phyloP scores from a whole-genome alignment of 2,329 filamentous ascomycete species.

The Emericellopsis cladophorae region DNA sequence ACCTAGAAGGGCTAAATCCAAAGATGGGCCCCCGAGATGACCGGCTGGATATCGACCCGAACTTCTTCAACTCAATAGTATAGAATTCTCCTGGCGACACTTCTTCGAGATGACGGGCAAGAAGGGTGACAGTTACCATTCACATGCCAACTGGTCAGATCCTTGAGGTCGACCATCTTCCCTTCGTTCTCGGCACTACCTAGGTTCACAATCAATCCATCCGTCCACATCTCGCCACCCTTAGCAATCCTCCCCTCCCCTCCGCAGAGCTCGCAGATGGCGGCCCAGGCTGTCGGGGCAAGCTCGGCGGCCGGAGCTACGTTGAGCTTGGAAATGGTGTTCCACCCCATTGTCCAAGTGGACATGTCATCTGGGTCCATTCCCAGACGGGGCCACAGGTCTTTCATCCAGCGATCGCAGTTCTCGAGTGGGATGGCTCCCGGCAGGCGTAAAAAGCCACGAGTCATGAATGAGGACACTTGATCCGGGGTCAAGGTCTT shows the following conservation, averaged over 20 bases:
- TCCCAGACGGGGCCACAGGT: constrained; percentile 53
- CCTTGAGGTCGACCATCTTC: constrained; percentile 33
- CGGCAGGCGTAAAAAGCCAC: constrained; percentile 22
- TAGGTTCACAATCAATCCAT: constrained; percentile 58
- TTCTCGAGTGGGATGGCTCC: constrained; percentile 5
- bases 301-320: constrained; percentile 39
- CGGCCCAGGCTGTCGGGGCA: constrained; percentile 52
- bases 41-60: constrained; percentile 9
- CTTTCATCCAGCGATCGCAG: constrained; percentile 20
- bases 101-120: constrained; percentile 42
- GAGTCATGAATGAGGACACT: constrained; percentile 20
- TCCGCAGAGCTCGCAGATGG: constrained; percentile 54
- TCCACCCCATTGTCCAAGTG: constrained; percentile 50
- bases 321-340: constrained; percentile 52
- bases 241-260: constrained; percentile 42
- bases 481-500: constrained; percentile 1
- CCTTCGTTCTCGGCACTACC: constrained; percentile 41
- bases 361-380: constrained; percentile 50
- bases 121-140: constrained; percentile 52
- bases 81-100: constrained; percentile 8
- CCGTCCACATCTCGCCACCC: constrained; percentile 58
- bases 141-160: constrained; percentile 51
- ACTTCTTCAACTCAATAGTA: constrained; percentile 29
- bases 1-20: constrained; percentile 55
- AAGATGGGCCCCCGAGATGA: constrained; percentile 46